Base-by-base conservation (phyloP, 495 filamentous ascomycete genomes). In the Penicillium manginii region DNA sequence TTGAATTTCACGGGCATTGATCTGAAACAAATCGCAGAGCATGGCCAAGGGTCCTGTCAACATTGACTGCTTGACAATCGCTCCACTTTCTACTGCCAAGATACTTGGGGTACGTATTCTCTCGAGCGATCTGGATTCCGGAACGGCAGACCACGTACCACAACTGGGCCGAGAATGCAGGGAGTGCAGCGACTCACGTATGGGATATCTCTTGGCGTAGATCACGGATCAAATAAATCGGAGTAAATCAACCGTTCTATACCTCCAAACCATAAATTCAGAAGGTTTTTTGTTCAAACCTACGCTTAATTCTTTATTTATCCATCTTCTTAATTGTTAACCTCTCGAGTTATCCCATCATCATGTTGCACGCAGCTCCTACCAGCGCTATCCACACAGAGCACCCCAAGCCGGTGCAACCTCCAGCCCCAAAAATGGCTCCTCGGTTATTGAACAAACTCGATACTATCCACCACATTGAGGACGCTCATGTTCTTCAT, bases 401-500 rank as follows among this genome's bases (percentile, higher is more conserved):
- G 32, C 51, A 42, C 42, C 40, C 35, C 4, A 54, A 55, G 52
- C 51, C 45, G 22, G 26, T 52, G 7, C 33, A 32, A 39, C 17
- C 57, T 22, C 10, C 57, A 21, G 14, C 51, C 23, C 23, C 52
- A 8, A 17, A 33, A 11, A 43, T 47, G 43, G 18, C 46, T 12
- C 14, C 51, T 19, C 58, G 50, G 2, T 37, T 50, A 9, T 50
- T 60, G 32, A 60, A 39, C 50, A 56, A 56, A 29, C 43, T 60
- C 10, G 58, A 60, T 18, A 55, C 58, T 18, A 40, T 60, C 32
- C 52, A 60, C 21, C 58, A 60, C 17, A 60, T 60, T 31, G 58
- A 60, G 33, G 58, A 60, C 21, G 58, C 58, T 12, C 58, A 60
- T 31, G 55, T 60, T 8, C 35, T 60, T 21, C 58, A 60, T 50